A percentile compares a stretch with the other conserved stretches of the same genome.
phyloP scores from a whole-genome alignment of 768 basidiomycete species.

The Hypholoma sublateritium region DNA sequence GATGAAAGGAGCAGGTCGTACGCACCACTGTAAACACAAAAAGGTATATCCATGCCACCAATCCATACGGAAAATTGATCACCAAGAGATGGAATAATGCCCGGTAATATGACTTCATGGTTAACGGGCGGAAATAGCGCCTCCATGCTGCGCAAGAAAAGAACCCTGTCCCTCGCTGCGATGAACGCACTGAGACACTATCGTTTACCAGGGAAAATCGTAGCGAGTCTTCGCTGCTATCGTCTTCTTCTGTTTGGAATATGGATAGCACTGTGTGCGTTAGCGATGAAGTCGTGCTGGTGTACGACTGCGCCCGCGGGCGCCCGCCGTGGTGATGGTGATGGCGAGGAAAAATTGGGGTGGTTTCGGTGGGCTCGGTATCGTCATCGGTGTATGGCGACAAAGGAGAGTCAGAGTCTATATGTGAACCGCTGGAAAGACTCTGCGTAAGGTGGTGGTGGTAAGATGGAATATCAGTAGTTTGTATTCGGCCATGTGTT shows the following conservation, averaged over 20 bases:
- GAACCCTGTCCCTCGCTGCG: slow-evolving; percentile 21
- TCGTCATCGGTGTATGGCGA: slow-evolving; percentile 29
- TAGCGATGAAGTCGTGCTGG: slow-evolving; percentile 60
- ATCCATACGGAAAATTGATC: slow-evolving; percentile 77
- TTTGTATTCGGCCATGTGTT: slow-evolving; percentile 19
- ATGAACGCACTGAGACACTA: slow-evolving; percentile 5
- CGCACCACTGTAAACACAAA: slow-evolving; percentile 81
- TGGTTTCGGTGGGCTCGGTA: slow-evolving; percentile 42
- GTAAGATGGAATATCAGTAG: slow-evolving; percentile 4
- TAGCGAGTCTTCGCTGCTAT: slow-evolving; percentile 34
- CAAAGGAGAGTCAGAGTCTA: slow-evolving; percentile 29
- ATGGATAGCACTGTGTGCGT: slow-evolving; percentile 70
- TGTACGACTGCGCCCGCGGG: slow-evolving; percentile 56
- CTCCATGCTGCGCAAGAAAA: slow-evolving; percentile 41
- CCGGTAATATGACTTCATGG: slow-evolving; percentile 55
- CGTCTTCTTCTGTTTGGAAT: slow-evolving; percentile 53
- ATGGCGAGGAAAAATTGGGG: slow-evolving; percentile 41
- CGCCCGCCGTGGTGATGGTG: slow-evolving; percentile 31
- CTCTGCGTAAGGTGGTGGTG: slow-evolving; percentile 22
- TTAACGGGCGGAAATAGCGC: slow-evolving; percentile 66
- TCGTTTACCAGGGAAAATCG: slow-evolving; percentile 22
- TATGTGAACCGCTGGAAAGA: slow-evolving; percentile 34
- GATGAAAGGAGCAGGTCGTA: slow-evolving; percentile 11
- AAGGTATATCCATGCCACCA: slow-evolving; percentile 76
- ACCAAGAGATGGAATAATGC: slow-evolving; percentile 68